Percentiles rank a stretch among this genome's conserved stretches.
Conservation (phyloP, 768 basidiomycete species). For the Coprinopsis sp. region DNA sequence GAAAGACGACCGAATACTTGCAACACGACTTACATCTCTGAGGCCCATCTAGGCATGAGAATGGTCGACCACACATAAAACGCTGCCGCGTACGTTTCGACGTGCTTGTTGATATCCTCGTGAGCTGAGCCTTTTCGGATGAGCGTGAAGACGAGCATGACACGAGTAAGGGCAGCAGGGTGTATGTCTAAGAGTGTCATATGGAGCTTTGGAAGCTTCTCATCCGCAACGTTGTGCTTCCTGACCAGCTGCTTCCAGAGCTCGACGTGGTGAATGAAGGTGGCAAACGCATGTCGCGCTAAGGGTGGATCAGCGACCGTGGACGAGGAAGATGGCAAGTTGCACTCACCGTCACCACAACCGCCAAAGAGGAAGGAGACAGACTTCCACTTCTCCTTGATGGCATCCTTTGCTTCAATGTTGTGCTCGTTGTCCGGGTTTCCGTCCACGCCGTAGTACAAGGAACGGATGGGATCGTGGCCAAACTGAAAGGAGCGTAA, state of each 20-base stretch:
- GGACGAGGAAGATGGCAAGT: not conserved
- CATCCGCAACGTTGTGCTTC: not conserved
- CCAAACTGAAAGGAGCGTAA: slow-evolving; percentile 14
- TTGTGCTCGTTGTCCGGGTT: slow-evolving; percentile 2
- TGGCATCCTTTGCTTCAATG: not conserved
- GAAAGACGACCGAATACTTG: not conserved
- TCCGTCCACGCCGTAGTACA: slow-evolving; percentile 13
- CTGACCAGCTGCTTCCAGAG: slow-evolving; percentile 9
- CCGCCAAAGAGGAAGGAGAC: slow-evolving; percentile 21
- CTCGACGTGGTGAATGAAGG: slow-evolving; percentile 14
- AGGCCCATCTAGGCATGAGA: slow-evolving; percentile 17
- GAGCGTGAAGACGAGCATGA: slow-evolving; percentile 16
- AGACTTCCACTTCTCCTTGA: not conserved
- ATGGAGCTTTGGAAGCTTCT: slow-evolving; percentile 5
- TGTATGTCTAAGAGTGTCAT: slow-evolving; percentile 21
- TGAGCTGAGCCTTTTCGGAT: slow-evolving; percentile 7
- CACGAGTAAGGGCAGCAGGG: slow-evolving; percentile 18
- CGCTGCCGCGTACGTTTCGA: slow-evolving; percentile 14
- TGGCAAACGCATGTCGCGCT: slow-evolving; percentile 21
- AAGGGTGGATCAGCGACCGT: not conserved
- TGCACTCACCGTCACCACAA: slow-evolving; percentile 20
- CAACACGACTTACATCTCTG: slow-evolving; percentile 10
- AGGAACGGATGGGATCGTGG: slow-evolving; percentile 15
- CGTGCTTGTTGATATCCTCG: not conserved
- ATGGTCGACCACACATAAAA: slow-evolving; percentile 16